Conservation (phyloP, 2,329 filamentous ascomycete species). For the Diaporthe ilicicola region DNA sequence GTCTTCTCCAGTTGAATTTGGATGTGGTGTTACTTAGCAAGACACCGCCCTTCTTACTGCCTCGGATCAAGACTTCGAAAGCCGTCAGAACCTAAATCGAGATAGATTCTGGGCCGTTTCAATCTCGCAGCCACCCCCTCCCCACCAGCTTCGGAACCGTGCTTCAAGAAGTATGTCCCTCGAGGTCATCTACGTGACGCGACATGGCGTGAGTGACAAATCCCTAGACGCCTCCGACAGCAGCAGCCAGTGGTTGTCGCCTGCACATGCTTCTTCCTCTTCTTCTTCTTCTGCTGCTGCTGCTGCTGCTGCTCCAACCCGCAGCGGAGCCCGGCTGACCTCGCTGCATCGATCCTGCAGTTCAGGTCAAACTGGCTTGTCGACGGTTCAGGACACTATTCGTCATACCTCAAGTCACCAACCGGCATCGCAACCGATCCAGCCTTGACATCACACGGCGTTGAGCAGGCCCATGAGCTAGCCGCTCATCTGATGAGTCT, state of each 20-base stretch:
- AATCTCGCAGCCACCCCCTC: background rate
- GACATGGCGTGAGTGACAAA: conserved; percentile 72
- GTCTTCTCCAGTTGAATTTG: background rate
- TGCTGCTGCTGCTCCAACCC: background rate
- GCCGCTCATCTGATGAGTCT: conserved; percentile 69
- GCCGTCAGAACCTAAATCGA: no score
- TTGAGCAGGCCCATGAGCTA: conserved; percentile 83
- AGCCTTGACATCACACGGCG: conserved; percentile 85
- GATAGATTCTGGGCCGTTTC: background rate
- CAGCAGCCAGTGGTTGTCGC: background rate
- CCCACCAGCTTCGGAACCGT: background rate
- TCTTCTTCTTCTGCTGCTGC: no score
- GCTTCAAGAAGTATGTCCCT: conserved; percentile 69
- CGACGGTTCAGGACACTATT: conserved; percentile 80
- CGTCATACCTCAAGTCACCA: conserved; percentile 76
- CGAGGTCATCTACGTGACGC: conserved; percentile 76
- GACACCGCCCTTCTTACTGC: background rate
- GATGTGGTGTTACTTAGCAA: background rate
- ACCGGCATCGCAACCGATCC: conserved; percentile 91
- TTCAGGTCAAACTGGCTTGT: conserved; percentile 93
- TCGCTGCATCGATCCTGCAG: conserved; percentile 52
- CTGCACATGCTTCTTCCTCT: background rate
- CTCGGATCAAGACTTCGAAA: background rate
- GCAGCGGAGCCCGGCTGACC: conserved; percentile 26
- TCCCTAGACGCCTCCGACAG: conserved; percentile 13